Evolutionary conservation across 2,329 filamentous ascomycete genomes (phyloP).

Genomic region (Alternaria gansuensis): DNA sequence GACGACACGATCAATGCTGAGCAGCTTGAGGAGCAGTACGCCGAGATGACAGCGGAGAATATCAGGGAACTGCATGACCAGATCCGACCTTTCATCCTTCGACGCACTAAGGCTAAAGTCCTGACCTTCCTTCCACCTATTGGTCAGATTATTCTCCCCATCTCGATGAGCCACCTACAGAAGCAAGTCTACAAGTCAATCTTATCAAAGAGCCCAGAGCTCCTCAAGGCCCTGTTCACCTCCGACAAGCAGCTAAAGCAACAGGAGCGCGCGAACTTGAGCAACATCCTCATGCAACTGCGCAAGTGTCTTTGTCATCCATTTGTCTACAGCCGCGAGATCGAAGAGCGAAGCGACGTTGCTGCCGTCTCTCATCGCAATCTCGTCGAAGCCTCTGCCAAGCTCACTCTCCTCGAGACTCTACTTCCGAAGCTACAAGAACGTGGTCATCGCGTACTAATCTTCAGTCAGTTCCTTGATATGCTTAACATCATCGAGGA

Average conservation of each 20-base stretch:
- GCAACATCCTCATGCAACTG: slow-evolving; percentile 95
- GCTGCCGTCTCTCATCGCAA: slow-evolving; percentile 74
- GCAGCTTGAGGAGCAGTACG: slow-evolving; percentile 76
- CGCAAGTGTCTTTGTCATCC: slow-evolving; percentile 95
- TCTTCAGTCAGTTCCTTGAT: slow-evolving; percentile 94
- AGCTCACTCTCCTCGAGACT: slow-evolving; percentile 82
- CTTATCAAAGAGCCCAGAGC: slow-evolving; percentile 84
- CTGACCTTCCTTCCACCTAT: slow-evolving; percentile 91
- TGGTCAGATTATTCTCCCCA: slow-evolving; percentile 91
- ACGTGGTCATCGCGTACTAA: slow-evolving; percentile 86
- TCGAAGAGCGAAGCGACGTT: slow-evolving; percentile 80
- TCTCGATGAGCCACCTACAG: slow-evolving; percentile 94
- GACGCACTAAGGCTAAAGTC: slow-evolving; percentile 88
- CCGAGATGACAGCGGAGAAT: slow-evolving; percentile 82
- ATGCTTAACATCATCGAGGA: slow-evolving; percentile 91
- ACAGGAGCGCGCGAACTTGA: slow-evolving; percentile 80
- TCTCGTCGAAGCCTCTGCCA: slow-evolving; percentile 88
- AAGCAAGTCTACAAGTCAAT: slow-evolving; percentile 96
- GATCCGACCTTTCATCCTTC: slow-evolving; percentile 76
- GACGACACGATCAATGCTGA: slow-evolving; percentile 76
- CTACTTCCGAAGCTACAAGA: slow-evolving; percentile 88
- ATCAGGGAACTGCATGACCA: slow-evolving; percentile 81
- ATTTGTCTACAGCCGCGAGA: slow-evolving; percentile 88
- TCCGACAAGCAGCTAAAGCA: slow-evolving; percentile 67
- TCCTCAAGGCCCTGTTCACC: slow-evolving; percentile 87